Conservation (phyloP, 305 asterid species). For the Fraxinus velutina region DNA sequence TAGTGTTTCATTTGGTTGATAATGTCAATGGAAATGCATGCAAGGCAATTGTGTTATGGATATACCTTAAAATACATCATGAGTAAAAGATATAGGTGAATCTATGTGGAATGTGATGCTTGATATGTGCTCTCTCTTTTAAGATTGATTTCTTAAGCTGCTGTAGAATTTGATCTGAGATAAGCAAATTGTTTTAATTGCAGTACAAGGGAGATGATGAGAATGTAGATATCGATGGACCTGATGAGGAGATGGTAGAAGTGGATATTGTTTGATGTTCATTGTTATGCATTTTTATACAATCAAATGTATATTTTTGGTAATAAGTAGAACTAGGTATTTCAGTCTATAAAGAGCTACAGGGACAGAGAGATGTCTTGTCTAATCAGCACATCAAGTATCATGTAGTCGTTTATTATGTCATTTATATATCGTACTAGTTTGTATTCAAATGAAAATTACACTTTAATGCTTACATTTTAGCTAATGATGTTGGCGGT, state of each 20-base stretch:
- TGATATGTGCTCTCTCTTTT: neutral
- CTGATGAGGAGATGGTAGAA: slow-evolving; percentile 58
- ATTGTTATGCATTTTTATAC: neutral
- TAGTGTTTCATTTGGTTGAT: neutral
- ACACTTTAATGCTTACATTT: neutral
- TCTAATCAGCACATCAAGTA: neutral
- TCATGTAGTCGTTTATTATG: neutral
- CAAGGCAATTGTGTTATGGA: neutral
- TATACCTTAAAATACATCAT: neutral
- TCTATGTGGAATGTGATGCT: neutral
- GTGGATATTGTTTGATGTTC: slow-evolving; percentile 60
- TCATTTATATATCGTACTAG: neutral
- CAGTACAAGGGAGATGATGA: slow-evolving; percentile 61
- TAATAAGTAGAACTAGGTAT: slow-evolving; percentile 9
- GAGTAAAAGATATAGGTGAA: neutral
- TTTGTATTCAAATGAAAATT: neutral
- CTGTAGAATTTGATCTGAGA: slow-evolving; percentile 18
- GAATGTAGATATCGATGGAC: slow-evolving; percentile 48
- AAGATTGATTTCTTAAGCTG: slow-evolving; percentile 5
- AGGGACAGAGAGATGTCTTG: slow-evolving; percentile 9
- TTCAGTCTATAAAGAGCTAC: slow-evolving; percentile 5
- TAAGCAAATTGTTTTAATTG: slow-evolving; percentile 31
- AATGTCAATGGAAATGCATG: neutral
- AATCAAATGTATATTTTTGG: slow-evolving; percentile 13
- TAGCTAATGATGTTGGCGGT: neutral